Conservation (phyloP, 2,329 filamentous ascomycete genomes). For the Aspergillus carbonarius region DNA sequence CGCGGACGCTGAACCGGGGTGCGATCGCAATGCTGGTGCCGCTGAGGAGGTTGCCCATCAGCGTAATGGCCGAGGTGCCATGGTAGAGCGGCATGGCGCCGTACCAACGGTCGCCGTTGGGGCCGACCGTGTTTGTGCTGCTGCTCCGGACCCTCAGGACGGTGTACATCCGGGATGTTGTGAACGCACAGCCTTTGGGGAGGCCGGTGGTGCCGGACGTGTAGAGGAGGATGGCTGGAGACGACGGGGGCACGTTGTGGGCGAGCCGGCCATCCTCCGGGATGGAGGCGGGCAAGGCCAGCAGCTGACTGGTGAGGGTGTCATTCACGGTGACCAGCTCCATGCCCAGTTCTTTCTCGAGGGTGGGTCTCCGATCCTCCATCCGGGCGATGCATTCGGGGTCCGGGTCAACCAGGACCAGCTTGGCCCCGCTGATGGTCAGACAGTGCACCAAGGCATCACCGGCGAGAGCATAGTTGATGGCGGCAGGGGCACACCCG, state of each 20-base stretch:
- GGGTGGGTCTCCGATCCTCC: constrained; percentile 48
- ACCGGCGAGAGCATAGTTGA: constrained; percentile 68
- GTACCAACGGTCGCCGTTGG: constrained; percentile 63
- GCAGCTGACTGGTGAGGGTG: constrained; percentile 45
- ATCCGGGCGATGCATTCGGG: constrained; percentile 56
- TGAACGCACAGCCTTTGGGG: constrained; percentile 68
- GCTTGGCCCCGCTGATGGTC: constrained; percentile 54
- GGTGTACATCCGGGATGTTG: constrained; percentile 49
- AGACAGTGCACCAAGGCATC: constrained; percentile 67
- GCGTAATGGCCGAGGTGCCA: constrained; percentile 66
- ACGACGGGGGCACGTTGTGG: constrained; percentile 50
- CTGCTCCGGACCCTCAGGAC: constrained; percentile 38
- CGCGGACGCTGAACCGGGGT: constrained; percentile 61
- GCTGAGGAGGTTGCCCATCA: constrained; percentile 55
- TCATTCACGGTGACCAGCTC: constrained; percentile 55
- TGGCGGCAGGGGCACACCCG: constrained; percentile 67
- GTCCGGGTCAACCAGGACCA: constrained; percentile 62
- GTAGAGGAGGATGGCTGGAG: constrained; percentile 66
- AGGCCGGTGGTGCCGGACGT: constrained; percentile 75
- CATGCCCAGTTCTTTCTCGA: constrained; percentile 60
- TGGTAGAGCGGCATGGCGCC: constrained; percentile 78
- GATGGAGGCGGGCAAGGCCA: constrained; percentile 49
- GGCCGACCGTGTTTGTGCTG: constrained; percentile 26
- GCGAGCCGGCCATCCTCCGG: constrained; percentile 55
- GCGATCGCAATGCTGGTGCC: constrained; percentile 47